A percentile compares a stretch with the other conserved stretches of the same genome.
Conservation (phyloP, 1,284 basidiomycete species). For the Pyrrhoderma noxium region DNA sequence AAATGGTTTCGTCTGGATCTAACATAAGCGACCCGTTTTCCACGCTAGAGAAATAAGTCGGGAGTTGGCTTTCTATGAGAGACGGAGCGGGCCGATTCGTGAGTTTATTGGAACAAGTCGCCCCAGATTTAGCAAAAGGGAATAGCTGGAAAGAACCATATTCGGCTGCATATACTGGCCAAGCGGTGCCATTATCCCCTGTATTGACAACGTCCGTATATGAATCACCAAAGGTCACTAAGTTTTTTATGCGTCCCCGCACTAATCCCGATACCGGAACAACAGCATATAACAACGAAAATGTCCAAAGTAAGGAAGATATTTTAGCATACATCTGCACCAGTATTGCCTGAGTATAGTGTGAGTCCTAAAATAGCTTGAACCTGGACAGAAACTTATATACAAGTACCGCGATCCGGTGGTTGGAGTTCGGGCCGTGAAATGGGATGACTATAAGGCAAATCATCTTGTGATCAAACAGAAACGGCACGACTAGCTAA, state of each 20-base stretch:
- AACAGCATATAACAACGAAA: neutral
- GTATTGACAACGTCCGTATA: slow-evolving; percentile 35
- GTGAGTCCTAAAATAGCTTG: no score
- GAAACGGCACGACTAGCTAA: neutral
- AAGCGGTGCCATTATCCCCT: slow-evolving; percentile 33
- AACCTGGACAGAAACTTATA: no score
- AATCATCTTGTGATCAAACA: neutral
- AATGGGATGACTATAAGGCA: neutral
- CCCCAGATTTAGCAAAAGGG: slow-evolving; percentile 37
- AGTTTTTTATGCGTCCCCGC: slow-evolving; percentile 28
- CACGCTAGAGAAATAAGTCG: slow-evolving; percentile 29
- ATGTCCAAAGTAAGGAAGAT: neutral
- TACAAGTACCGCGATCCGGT: no score
- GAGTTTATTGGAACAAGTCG: slow-evolving; percentile 37
- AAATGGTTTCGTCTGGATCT: slow-evolving; percentile 33
- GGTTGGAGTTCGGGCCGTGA: no score
- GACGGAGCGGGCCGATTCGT: slow-evolving; percentile 33
- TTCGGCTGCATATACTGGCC: slow-evolving; percentile 37
- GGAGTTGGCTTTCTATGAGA: slow-evolving; percentile 34
- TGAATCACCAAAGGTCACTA: slow-evolving; percentile 41
- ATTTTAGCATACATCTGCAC: neutral
- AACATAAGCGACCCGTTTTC: slow-evolving; percentile 25
- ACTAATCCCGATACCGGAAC: neutral
- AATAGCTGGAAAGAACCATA: slow-evolving; percentile 34
- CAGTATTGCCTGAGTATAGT: no score